Conservation (phyloP, 495 filamentous ascomycete species). For the Neohortaea acidophila region DNA sequence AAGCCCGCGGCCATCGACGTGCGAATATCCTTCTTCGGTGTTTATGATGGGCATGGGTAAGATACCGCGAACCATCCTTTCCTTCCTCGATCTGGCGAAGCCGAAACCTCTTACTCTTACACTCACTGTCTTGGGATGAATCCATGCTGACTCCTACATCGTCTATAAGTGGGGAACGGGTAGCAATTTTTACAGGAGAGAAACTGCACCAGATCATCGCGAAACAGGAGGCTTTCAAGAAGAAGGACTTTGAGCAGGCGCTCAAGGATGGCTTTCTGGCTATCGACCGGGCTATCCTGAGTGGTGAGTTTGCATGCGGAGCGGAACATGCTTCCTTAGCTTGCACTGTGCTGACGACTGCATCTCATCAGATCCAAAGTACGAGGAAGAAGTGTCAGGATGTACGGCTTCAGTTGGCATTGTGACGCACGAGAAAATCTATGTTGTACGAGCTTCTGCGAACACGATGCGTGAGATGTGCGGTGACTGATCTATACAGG, state of each 20-base stretch:
- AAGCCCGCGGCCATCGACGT: constrained; percentile 48
- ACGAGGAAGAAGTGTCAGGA: constrained; percentile 93
- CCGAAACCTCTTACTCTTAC: too few species aligned
- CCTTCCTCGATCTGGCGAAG: too few species aligned
- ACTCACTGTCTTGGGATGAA: too few species aligned
- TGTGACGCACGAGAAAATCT: constrained; percentile 82
- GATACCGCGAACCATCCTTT: too few species aligned
- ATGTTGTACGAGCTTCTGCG: constrained; percentile 52
- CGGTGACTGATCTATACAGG: constrained; percentile 36
- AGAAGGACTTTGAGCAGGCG: constrained; percentile 83
- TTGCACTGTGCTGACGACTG: constrained; percentile 7
- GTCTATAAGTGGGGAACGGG: constrained; percentile 93
- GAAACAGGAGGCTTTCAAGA: constrained; percentile 84
- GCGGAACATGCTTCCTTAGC: neutral
- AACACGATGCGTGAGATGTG: constrained; percentile 12
- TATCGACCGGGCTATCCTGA: constrained; percentile 87
- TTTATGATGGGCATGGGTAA: constrained; percentile 92
- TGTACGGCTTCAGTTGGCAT: constrained; percentile 88
- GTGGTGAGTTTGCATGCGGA: constrained; percentile 48
- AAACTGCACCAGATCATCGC: constrained; percentile 86
- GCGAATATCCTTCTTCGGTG: constrained; percentile 87
- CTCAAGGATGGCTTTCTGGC: constrained; percentile 95
- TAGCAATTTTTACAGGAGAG: constrained; percentile 82
- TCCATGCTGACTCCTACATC: too few species aligned
- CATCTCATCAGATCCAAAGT: constrained; percentile 58